Evolutionary conservation across 192 early-diverging fungal genomes (phyloP), one percentile per base, ranked within the genome.

Genomic region (Backusella circina): DNA sequence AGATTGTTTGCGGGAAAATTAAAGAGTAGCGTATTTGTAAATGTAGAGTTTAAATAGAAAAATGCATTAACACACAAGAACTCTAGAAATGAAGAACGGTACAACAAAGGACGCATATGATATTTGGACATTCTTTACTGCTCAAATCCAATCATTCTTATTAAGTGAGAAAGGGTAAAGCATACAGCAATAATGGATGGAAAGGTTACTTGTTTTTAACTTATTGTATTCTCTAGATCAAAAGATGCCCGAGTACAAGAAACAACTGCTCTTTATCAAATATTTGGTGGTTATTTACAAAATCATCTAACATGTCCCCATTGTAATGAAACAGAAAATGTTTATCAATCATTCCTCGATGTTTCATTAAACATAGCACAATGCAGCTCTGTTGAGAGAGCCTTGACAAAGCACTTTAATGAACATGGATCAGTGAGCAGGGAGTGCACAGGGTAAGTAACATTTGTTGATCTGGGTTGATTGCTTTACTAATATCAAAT

Each of bases 101-200:
- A 84, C 93, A 28, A 91, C 94, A 70, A 94, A 96, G 67, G 94
- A 97, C 72, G 89, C 95, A 13, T 94, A 94, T 72, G 93, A 95
- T 79, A 93, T 96, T 75, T 84, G 95, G 67, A 83, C 90, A 47
- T 84, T 85, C 37, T 81, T 94, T 30, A 74, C 94, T 23, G 90
- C 92, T 37, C 83, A 88, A 36, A 85, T 92, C 39, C 91, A 94
- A 81, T 88, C 88, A 65, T 87, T 83, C 68, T 83, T 87, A 70
- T 78, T 93, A 26, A 54, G 84, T 31, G 88, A 89, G 3, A 81
- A 86, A 75, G 77, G 79, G 75, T 80, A 75, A 37, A 47, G 44
- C 7, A 13, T 37, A 54, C 9, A 31, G 23, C 6, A 30, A 35
- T 21, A 61, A 8, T 12, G 0, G 7, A 61, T 26, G 1, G 30